Conservation (phyloP, 2,329 filamentous ascomycete species). For the Remersonia thermophila region DNA sequence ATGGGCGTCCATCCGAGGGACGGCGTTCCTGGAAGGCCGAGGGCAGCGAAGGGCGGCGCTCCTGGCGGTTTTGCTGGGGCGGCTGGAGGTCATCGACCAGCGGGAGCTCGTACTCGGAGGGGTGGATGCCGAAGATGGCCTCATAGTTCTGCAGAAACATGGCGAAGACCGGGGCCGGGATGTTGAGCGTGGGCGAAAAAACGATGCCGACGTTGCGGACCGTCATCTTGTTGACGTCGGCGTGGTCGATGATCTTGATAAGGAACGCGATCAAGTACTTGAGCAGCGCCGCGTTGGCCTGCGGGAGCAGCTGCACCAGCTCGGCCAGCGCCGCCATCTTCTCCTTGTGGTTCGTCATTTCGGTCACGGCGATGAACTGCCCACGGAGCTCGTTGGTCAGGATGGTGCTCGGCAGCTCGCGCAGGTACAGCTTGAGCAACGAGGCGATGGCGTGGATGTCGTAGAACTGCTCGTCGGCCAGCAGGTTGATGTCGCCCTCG, state of each 20-base stretch:
- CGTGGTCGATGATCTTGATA: constrained; percentile 83
- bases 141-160: constrained; percentile 86
- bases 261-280: constrained; percentile 79
- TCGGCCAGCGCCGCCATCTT: constrained; percentile 67
- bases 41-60: constrained; percentile 15
- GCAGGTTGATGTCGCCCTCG: constrained; percentile 80
- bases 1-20: constrained; percentile 29
- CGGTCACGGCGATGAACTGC: constrained; percentile 75
- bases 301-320: constrained; percentile 68
- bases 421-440: constrained; percentile 82
- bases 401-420: constrained; percentile 83
- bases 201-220: constrained; percentile 96
- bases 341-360: constrained; percentile 60
- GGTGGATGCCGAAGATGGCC: constrained; percentile 64
- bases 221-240: constrained; percentile 93
- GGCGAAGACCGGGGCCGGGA: constrained; percentile 87
- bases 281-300: constrained; percentile 68
- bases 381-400: constrained; percentile 82
- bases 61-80: constrained; percentile 5
- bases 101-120: constrained; percentile 51
- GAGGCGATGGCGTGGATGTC: constrained; percentile 95
- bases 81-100: constrained; percentile 24
- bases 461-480: constrained; percentile 73
- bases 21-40: constrained; percentile 18
- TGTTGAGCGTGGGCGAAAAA: constrained; percentile 93